phyloP scores from a whole-genome alignment of 169 alveolate species.

The Plasmodium gonderi region DNA sequence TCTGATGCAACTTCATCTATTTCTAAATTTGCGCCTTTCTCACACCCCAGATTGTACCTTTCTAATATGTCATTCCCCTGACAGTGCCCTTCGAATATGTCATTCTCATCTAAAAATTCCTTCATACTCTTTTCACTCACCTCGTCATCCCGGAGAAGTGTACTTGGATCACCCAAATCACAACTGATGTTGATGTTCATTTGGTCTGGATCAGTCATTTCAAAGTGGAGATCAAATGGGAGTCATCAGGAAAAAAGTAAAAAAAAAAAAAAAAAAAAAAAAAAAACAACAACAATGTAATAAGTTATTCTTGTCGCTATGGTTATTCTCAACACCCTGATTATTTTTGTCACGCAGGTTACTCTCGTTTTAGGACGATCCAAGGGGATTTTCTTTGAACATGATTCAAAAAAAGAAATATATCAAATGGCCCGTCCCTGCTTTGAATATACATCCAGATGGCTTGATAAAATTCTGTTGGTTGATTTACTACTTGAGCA shows the following conservation, averaged over 20 bases:
- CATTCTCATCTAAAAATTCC: not conserved
- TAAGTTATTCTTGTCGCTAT: too few species aligned
- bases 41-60: not conserved
- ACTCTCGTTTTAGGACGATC: too few species aligned
- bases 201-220: not conserved
- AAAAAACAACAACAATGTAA: too few species aligned
- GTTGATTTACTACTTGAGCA: too few species aligned
- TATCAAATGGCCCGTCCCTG: too few species aligned
- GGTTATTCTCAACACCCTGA: too few species aligned
- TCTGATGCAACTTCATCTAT: not conserved
- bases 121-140: not conserved
- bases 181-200: not conserved
- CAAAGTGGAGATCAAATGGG: not conserved
- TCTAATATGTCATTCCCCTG: not conserved
- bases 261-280: too few species aligned
- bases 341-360: too few species aligned
- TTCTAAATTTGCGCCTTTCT: not conserved
- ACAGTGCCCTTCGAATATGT: not conserved
- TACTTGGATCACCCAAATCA: not conserved
- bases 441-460: too few species aligned
- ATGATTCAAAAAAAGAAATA: too few species aligned
- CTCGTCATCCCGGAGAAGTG: constrained; percentile 12
- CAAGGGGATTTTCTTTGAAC: too few species aligned
- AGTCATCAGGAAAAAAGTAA: not conserved
- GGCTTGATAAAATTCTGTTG: too few species aligned